Conservation (phyloP, 306 rosid species). For the Canavalia ensiformis region DNA sequence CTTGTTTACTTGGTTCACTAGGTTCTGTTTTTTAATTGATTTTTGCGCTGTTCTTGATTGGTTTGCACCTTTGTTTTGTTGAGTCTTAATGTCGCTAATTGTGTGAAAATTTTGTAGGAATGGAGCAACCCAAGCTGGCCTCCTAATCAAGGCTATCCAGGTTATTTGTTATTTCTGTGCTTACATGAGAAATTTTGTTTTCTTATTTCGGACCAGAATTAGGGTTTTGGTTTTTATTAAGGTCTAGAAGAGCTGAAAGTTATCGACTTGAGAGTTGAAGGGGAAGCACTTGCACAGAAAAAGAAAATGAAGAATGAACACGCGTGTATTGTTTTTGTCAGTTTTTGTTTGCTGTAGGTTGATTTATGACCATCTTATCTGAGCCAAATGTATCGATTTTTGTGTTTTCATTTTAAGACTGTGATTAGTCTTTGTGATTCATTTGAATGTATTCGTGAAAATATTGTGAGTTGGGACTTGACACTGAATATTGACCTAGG, state of each 20-base stretch:
- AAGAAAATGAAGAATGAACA: neutral
- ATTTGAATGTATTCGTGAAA: slow-evolving; percentile 29
- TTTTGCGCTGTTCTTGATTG: neutral
- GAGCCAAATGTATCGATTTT: neutral
- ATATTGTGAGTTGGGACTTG: slow-evolving; percentile 17
- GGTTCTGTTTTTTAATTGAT: slow-evolving; percentile 23
- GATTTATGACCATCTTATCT: slow-evolving; percentile 15
- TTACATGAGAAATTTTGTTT: slow-evolving; percentile 5
- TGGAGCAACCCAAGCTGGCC: slow-evolving; percentile 81
- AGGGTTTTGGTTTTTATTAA: slow-evolving; percentile 34
- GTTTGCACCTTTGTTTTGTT: too few species aligned
- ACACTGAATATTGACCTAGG: slow-evolving; percentile 36
- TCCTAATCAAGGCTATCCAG: slow-evolving; percentile 70
- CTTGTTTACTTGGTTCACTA: slow-evolving; percentile 16
- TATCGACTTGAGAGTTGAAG: neutral
- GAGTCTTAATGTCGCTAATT: neutral
- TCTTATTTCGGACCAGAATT: neutral
- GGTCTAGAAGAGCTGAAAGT: slow-evolving; percentile 11
- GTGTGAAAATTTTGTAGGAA: slow-evolving; percentile 59
- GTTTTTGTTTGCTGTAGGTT: slow-evolving; percentile 19
- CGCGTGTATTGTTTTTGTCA: neutral
- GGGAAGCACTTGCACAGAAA: slow-evolving; percentile 21
- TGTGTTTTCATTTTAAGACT: slow-evolving; percentile 9
- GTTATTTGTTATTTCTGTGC: slow-evolving; percentile 49
- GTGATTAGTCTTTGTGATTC: neutral